Evolutionary conservation across 2,329 filamentous ascomycete genomes (phyloP).

Genomic region (Myriosclerotinia curreyana): DNA sequence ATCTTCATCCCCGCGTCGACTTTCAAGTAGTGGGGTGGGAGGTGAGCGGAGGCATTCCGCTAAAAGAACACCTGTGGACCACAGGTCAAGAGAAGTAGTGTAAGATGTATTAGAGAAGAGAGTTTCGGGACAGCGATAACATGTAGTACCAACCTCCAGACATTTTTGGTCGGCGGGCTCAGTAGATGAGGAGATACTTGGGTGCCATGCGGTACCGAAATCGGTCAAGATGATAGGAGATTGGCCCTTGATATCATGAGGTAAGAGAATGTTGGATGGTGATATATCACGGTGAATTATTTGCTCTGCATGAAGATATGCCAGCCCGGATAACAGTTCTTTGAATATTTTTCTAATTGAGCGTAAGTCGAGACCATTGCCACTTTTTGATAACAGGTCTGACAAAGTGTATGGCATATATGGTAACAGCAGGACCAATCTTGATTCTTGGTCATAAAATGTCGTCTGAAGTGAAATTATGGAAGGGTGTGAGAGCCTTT

Average conservation of each 20-base stretch:
- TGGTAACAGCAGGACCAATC: conserved; percentile 79
- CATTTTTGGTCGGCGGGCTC: conserved; percentile 72
- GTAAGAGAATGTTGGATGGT: conserved; percentile 80
- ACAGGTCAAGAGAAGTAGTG: conserved; percentile 73
- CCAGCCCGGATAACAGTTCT: conserved; percentile 69
- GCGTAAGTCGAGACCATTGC: conserved; percentile 36
- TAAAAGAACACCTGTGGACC: conserved; percentile 81
- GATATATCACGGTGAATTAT: conserved; percentile 96
- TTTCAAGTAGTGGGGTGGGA: conserved; percentile 72
- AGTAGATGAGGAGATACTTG: conserved; percentile 47
- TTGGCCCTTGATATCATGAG: conserved; percentile 47
- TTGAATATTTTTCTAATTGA: conserved; percentile 48
- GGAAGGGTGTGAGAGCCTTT: conserved; percentile 52
- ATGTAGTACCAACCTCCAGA: conserved; percentile 88
- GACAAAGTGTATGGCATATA: conserved; percentile 74
- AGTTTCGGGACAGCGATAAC: conserved; percentile 86
- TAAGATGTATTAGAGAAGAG: conserved; percentile 82
- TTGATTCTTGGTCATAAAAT: conserved; percentile 67
- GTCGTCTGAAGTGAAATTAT: conserved; percentile 69
- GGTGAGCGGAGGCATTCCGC: conserved; percentile 64
- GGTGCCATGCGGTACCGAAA: conserved; percentile 89
- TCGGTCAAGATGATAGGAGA: conserved; percentile 81
- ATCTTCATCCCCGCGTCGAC: conserved; percentile 67
- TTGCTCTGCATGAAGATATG: conserved; percentile 65
- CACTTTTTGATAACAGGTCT: conserved; percentile 56